Evolutionary conservation across 2,329 filamentous ascomycete species (phyloP), one percentile per base, ranked within the genome.

Genomic region (Macroventuria anomochaeta): DNA sequence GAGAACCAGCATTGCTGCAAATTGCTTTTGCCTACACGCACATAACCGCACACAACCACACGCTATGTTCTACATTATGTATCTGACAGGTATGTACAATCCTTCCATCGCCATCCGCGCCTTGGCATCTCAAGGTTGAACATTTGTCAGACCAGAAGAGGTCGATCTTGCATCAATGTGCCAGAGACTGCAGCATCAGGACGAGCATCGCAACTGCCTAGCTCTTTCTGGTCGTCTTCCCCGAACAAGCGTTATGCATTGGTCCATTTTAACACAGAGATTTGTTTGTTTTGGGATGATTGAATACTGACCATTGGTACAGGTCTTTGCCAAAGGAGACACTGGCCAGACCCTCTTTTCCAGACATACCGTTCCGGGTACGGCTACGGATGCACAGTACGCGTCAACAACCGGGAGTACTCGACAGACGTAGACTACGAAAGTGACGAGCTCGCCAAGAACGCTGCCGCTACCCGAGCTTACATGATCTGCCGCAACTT

Each of bases 401-500:
- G 95, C 60, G 93, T 97, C 74, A 97, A 97, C 80, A 96, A 96
- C 66, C 89, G 93, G 71, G 91, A 96, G 80, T 97, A 97, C 79
- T 91, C 93, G 75, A 96, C 93, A 36, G 92, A 96, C 75, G 84
- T 89, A 31, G 85, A 88, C 60, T 96, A 95, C 78, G 87, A 90
- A 73, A 90, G 88, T 58, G 90, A 93, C 73, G 81, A 85, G 41
- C 82, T 96, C 62, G 93, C 93, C 39, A 90, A 92, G 71, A 93
- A 97, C 76, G 95, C 93, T 68, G 93, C 93, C 21, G 93, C 93
- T 56, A 96, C 96, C 85, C 89, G 92, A 58, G 93, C 93, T 53
- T 97, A 96, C 77, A 93, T 96, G 86, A 95, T 97, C 64, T 97
- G 93, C 81, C 89, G 92, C 61, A 96, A 96, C 82, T 97, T 97